These are phyloP conservation scores for Psilocybe cubensis DNA, from an alignment of 768 basidiomycete species.

Conservation along the genomic window DNA sequence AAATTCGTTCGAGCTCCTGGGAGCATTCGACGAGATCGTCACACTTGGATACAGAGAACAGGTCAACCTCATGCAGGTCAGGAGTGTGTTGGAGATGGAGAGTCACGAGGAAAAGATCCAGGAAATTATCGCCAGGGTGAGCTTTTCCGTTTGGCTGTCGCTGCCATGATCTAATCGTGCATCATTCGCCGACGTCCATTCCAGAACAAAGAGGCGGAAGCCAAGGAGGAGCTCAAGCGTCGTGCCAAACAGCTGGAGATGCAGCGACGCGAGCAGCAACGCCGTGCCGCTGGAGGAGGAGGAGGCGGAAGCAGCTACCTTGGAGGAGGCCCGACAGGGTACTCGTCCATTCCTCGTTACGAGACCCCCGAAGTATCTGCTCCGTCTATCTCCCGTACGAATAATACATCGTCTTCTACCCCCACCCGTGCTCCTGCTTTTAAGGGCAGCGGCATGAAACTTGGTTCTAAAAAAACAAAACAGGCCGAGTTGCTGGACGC, in stretches of 20 bases:
- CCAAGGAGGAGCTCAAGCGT: conserved; percentile 98
- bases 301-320: conserved; percentile 60
- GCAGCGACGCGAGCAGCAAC: conserved; percentile 94
- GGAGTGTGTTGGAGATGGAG: conserved; percentile 85
- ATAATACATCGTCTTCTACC: conserved; percentile 45
- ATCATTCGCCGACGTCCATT: too few relatives aligned
- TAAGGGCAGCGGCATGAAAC: conserved; percentile 95
- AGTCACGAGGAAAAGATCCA: conserved; percentile 95
- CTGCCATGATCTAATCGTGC: too few relatives aligned
- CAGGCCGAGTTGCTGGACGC: conserved; percentile 89
- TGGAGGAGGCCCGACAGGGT: conserved; percentile 70
- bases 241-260: conserved; percentile 98
- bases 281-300: conserved; percentile 58
- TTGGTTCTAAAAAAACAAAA: conserved; percentile 90
- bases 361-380: conserved; percentile 61
- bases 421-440: conserved; percentile 77
- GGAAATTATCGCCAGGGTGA: conserved; percentile 93
- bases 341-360: conserved; percentile 72
- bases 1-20: conserved; percentile 91
- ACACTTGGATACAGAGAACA: conserved; percentile 85
- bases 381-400: conserved; percentile 39
- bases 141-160: conserved; percentile 31
- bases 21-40: conserved; percentile 97
- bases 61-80: conserved; percentile 78
- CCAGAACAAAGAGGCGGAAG: conserved; percentile 98